Conservation (phyloP, 2,329 filamentous ascomycete genomes). For the Drechslera avenae region DNA sequence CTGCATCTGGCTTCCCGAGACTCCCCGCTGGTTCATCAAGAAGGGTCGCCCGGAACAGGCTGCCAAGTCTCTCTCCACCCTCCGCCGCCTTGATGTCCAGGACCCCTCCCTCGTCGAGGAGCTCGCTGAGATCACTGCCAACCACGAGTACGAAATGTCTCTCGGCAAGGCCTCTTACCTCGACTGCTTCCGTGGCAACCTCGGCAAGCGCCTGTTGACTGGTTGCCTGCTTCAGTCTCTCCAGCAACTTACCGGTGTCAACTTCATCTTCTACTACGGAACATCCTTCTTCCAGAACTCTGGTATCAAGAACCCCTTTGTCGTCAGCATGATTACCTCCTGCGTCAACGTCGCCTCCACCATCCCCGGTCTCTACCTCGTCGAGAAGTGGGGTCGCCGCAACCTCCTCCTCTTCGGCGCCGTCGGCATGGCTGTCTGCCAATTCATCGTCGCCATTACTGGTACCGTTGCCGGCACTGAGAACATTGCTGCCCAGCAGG, state of each 20-base stretch:
- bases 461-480: slow-evolving; percentile 46
- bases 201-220: slow-evolving; percentile 69
- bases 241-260: slow-evolving; percentile 69
- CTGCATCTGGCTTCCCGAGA: slow-evolving; percentile 71
- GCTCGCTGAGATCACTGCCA: slow-evolving; percentile 66
- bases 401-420: slow-evolving; percentile 76
- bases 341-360: slow-evolving; percentile 79
- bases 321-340: slow-evolving; percentile 75
- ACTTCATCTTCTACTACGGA: slow-evolving; percentile 53
- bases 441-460: slow-evolving; percentile 51
- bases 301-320: slow-evolving; percentile 59
- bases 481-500: slow-evolving; percentile 47
- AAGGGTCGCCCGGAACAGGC: slow-evolving; percentile 66
- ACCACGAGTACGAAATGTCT: slow-evolving; percentile 75
- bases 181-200: slow-evolving; percentile 54
- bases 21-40: slow-evolving; percentile 74
- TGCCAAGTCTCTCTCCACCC: slow-evolving; percentile 64
- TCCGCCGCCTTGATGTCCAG: slow-evolving; percentile 65
- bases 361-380: slow-evolving; percentile 73
- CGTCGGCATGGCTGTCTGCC: slow-evolving; percentile 66
- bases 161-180: slow-evolving; percentile 55
- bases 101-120: slow-evolving; percentile 66
- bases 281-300: slow-evolving; percentile 50
- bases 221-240: slow-evolving; percentile 77
- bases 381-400: slow-evolving; percentile 79